Evolutionary conservation across 805 yeast genomes (phyloP), one percentile per base, ranked within the genome.

Genomic region (Candida stauntonica): DNA sequence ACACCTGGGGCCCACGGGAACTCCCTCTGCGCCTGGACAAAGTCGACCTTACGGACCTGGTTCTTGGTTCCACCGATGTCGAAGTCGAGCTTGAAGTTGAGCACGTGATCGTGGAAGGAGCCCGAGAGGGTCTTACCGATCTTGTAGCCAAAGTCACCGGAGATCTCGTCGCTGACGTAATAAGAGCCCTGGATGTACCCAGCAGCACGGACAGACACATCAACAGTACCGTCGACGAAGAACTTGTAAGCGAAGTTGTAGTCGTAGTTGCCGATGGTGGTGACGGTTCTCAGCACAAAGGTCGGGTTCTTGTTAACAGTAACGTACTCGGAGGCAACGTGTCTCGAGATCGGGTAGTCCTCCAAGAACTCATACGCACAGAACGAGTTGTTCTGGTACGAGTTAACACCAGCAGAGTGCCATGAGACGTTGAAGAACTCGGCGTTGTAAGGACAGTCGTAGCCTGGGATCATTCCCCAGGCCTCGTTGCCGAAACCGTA

Each of bases 401-500:
- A 44, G 40, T 48, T 50, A 24, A 39, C 35, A 35, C 58, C 59
- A 26, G 30, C 21, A 29, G 44, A 30, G 41, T 55, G 55, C 59
- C 58, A 55, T 12, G 57, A 38, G 24, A 51, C 51, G 31, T 53
- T 50, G 44, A 55, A 54, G 47, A 38, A 50, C 40, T 50, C 59
- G 21, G 60, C 54, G 32, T 53, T 54, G 45, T 48, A 49, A 7
- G 60, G 60, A 43, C 60, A 55, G 33, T 55, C 60, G 28, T 45
- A 55, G 15, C 60, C 60, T 18, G 58, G 58, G 31, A 55, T 41
- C 19, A 55, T 27, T 11, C 59, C 59, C 45, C 45, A 54, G n/a
- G 58, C 58, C 27, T 51, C 52, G 35, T 54, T 54, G 42, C 60
- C 60, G 26, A 54, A 54, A 32, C 59, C 59, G 38, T 54, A 55